A percentile compares a stretch with the other conserved stretches of the same genome.
These are phyloP conservation scores for Phlyctochytrium arcticum DNA, from an alignment of 192 early-diverging fungal genomes.

Conservation along the genomic window DNA sequence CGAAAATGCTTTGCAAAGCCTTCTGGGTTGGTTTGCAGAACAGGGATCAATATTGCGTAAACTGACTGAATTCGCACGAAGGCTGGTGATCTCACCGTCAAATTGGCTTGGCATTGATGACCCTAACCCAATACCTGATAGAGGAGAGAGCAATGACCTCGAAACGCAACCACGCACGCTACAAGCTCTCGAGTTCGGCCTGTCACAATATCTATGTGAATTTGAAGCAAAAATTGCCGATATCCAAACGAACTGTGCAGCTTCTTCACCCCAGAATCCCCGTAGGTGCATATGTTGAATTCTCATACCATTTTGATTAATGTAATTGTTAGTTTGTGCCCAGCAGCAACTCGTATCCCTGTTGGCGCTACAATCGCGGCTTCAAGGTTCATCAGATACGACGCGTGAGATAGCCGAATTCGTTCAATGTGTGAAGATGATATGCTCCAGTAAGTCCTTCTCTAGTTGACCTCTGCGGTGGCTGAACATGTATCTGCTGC, in stretches of 20 bases:
- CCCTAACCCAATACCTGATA: too few species aligned
- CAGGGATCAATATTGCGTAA: background rate
- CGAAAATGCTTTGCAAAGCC: background rate
- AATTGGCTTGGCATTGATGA: background rate
- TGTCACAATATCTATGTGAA: background rate
- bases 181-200: background rate
- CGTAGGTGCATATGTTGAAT: background rate
- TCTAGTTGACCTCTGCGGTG: too few species aligned
- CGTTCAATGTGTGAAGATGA: too few species aligned
- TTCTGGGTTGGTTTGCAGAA: slow-evolving; percentile 10
- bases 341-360: slow-evolving; percentile 1
- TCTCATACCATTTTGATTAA: background rate
- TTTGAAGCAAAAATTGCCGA: background rate
- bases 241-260: background rate
- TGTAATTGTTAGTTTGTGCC: background rate
- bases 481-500: background rate
- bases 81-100: background rate
- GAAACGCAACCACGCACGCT: background rate
- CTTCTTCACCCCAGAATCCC: background rate
- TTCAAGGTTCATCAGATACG: background rate
- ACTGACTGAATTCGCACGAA: background rate
- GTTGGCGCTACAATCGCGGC: background rate
- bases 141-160: too few species aligned
- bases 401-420: background rate
- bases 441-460: too few species aligned